Conservation (phyloP, 768 basidiomycete species). For the Trametes villosa region DNA sequence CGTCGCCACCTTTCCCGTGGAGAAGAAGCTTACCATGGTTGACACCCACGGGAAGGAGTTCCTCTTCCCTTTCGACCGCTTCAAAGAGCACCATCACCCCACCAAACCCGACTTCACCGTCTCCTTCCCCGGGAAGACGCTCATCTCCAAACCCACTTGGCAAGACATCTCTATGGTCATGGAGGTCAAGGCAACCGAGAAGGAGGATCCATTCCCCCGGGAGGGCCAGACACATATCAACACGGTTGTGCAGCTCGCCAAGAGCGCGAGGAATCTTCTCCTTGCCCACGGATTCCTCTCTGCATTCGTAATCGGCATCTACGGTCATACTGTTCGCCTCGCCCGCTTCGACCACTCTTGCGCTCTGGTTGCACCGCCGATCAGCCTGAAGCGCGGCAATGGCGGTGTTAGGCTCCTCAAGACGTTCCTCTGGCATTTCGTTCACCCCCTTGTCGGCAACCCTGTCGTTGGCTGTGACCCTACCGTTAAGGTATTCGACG, state of each 20-base stretch:
- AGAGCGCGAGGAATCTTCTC: conserved; percentile 1
- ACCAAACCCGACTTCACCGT: conserved; percentile 6
- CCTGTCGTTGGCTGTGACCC: conserved; percentile 14
- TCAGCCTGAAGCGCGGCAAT: neutral
- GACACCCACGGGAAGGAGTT: neutral
- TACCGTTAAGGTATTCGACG: neutral
- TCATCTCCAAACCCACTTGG: neutral
- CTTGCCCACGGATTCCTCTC: conserved; percentile 8
- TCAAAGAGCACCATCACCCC: neutral
- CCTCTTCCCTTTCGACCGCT: neutral
- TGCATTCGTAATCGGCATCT: conserved; percentile 13
- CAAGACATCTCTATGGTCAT: conserved; percentile 10
- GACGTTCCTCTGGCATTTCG: conserved; percentile 23
- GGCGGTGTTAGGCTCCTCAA: neutral
- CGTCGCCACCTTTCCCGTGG: neutral
- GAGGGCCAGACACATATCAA: neutral
- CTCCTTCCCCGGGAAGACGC: neutral
- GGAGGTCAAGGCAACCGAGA: conserved; percentile 5
- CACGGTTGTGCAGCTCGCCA: neutral
- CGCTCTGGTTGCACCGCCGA: conserved; percentile 11
- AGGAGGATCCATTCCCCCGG: neutral
- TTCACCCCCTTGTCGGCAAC: conserved; percentile 3
- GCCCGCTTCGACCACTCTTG: conserved; percentile 20
- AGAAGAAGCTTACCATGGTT: conserved; percentile 1
- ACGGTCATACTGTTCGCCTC: conserved; percentile 8